Evolutionary conservation across 495 filamentous ascomycete species (phyloP).

Genomic region (Aspergillus nidulans): DNA sequence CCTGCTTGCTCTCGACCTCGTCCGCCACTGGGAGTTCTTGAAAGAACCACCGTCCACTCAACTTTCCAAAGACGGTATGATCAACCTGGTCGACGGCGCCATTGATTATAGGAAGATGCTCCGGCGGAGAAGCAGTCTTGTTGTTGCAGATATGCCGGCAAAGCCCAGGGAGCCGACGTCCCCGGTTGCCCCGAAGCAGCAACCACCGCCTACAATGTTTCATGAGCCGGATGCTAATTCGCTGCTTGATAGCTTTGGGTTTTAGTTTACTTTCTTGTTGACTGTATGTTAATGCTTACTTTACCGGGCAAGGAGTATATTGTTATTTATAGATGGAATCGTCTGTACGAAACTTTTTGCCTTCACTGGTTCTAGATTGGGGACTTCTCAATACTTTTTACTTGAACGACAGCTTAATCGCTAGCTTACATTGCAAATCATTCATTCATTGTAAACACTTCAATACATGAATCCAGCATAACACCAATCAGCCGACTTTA

Average conservation of each 20-base stretch:
- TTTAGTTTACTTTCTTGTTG: conserved; percentile 27
- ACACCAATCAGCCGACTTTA: no score
- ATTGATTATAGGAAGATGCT: conserved; percentile 65
- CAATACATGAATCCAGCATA: no score
- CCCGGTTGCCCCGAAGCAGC: conserved; percentile 42
- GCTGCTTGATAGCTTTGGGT: conserved; percentile 75
- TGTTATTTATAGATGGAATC: no score
- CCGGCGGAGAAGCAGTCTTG: conserved; percentile 67
- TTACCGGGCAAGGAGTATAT: not conserved
- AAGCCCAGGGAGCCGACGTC: conserved; percentile 14
- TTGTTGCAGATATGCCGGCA: conserved; percentile 72
- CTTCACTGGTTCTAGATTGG: no score
- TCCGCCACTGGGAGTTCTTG: conserved; percentile 86
- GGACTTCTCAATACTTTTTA: no score
- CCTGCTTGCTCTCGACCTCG: conserved; percentile 77
- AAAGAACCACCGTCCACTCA: conserved; percentile 30
- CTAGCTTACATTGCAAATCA: no score
- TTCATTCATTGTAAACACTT: no score
- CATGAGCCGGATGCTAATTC: conserved; percentile 86
- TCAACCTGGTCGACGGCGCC: conserved; percentile 35
- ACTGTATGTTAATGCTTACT: not conserved
- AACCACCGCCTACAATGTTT: conserved; percentile 74
- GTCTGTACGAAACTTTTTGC: no score
- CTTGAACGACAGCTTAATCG: no score
- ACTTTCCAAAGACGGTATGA: conserved; percentile 18